Evolutionary conservation across 2,329 filamentous ascomycete species (phyloP).

Genomic region (Cordyceps tenuipes): DNA sequence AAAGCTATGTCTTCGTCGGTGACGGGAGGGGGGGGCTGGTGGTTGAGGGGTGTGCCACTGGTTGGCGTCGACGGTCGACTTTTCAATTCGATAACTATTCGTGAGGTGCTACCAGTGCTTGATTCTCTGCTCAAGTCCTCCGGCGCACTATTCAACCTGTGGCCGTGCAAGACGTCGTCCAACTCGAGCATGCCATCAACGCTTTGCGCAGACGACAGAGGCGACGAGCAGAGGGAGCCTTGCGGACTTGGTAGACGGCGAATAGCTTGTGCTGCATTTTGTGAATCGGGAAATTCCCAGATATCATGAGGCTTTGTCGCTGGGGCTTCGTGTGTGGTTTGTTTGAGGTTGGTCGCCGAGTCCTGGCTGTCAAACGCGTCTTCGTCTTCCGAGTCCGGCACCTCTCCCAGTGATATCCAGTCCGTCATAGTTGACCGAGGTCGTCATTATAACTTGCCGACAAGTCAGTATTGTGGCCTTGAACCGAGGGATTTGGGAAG

Average conservation of each 20-base stretch:
- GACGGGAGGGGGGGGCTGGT: background rate
- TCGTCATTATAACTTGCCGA: conserved; percentile 13
- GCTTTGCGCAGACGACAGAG: conserved; percentile 26
- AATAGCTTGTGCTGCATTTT: conserved; percentile 15
- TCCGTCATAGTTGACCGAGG: conserved; percentile 30
- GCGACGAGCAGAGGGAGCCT: conserved; percentile 23
- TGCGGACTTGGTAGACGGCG: conserved; percentile 5
- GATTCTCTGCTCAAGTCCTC: conserved; percentile 10
- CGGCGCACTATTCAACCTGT: background rate
- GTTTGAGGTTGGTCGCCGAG: conserved; percentile 14
- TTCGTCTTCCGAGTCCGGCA: conserved; percentile 44
- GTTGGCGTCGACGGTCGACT: background rate
- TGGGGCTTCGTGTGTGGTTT: background rate
- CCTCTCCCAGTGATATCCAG: conserved; percentile 43
- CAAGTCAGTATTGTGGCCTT: background rate
- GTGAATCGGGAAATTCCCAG: conserved; percentile 30
- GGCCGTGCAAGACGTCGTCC: conserved; percentile 9
- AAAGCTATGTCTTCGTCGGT: background rate
- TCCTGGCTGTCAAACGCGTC: conserved; percentile 32
- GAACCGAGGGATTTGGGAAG: background rate
- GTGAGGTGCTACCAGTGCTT: background rate
- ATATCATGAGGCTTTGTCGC: conserved; percentile 18
- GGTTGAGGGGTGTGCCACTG: background rate
- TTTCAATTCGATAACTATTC: background rate
- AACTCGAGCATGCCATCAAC: conserved; percentile 20